Evolutionary conservation across 1,139 yeast genomes (phyloP).

Genomic region (Lodderomyces elongisporus): DNA sequence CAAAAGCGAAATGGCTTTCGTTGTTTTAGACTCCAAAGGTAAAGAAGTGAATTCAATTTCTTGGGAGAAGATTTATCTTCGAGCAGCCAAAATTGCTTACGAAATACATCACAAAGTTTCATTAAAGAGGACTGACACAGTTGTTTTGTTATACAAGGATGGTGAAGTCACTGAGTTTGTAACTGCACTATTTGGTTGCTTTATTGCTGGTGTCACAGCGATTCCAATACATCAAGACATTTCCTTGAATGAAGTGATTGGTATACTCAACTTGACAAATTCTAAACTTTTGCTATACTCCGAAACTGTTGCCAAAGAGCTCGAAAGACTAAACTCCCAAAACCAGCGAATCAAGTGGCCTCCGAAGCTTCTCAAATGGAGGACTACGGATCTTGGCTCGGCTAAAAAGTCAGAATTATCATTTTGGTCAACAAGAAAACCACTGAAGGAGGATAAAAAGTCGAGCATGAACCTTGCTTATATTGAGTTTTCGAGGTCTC

Average conservation of each 20-base stretch:
- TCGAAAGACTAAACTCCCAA: conserved; percentile 52
- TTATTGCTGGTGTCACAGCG: conserved; percentile 90
- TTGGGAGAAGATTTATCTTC: conserved; percentile 84
- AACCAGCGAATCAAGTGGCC: conserved; percentile 36
- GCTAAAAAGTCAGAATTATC: conserved; percentile 42
- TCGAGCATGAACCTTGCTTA: conserved; percentile 66
- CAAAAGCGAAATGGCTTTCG: conserved; percentile 65
- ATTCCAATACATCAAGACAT: conserved; percentile 84
- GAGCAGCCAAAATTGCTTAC: conserved; percentile 85
- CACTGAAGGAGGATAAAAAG: conserved; percentile 29
- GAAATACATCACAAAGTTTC: conserved; percentile 71
- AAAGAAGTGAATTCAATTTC: conserved; percentile 72
- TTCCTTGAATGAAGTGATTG: conserved; percentile 59
- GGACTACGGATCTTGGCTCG: conserved; percentile 83
- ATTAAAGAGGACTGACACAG: conserved; percentile 76
- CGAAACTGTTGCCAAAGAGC: conserved; percentile 66
- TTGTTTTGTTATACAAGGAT: conserved; percentile 76
- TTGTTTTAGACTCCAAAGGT: conserved; percentile 71
- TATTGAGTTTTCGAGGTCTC: conserved; percentile 86
- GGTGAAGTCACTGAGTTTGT: conserved; percentile 82
- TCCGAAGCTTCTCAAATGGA: conserved; percentile 59
- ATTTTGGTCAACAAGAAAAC: conserved; percentile 22
- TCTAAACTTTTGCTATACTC: conserved; percentile 78
- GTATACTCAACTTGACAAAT: conserved; percentile 69
- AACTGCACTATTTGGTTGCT: conserved; percentile 84